Evolutionary conservation across 2,329 filamentous ascomycete species (phyloP), one percentile per base, ranked within the genome.

Genomic region (Paramyrothecium roridum): DNA sequence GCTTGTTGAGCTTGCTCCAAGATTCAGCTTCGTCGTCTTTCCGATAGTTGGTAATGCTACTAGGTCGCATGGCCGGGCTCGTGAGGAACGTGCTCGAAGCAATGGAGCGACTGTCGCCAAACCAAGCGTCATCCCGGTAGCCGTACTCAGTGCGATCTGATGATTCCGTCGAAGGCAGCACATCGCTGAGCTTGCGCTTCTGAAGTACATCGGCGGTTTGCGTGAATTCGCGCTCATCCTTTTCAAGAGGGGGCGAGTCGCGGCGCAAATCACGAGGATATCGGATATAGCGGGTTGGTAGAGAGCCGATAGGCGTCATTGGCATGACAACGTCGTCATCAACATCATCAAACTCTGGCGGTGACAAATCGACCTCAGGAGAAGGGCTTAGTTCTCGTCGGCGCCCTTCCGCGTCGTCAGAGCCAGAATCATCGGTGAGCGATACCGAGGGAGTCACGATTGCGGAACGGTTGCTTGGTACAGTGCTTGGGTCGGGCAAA

Each of bases 221-320:
- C 8, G 93, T 97, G 68, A 99, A 99, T 73, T 98, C 95, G 67
- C 89, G 90, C 78, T 98, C 93, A 64, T 98, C 93, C 65, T 90
- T 91, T 75, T 98, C 93, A 40, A 98, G 80, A 17, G 92, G 91
- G 52, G 93, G 93, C 60, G 91, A 95, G 22, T 89, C 86, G n/a
- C 88, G 89, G 57, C 90, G 86, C 57, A 70, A 65, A 62, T 74
- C 67, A 65, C 72, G 67, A 56, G 67, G 67, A 57, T 67, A 72
- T 62, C 71, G 71, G 50, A 73, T 69, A 52, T 73, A 65, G 33
- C 72, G 74, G 47, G 77, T 73, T 8, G 87, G 82, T 64, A 89
- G 89, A 8, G 85, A 85, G 12, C 85, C 82, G 54, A 83, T 83
- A 13, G 86, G 85, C 1, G 84, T 85, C 50, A 80, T 75, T 23